Evolutionary conservation across 371 early-diverging fungal genomes (phyloP), one percentile per base, ranked within the genome.

Genomic region (Actinomucor elegans): DNA sequence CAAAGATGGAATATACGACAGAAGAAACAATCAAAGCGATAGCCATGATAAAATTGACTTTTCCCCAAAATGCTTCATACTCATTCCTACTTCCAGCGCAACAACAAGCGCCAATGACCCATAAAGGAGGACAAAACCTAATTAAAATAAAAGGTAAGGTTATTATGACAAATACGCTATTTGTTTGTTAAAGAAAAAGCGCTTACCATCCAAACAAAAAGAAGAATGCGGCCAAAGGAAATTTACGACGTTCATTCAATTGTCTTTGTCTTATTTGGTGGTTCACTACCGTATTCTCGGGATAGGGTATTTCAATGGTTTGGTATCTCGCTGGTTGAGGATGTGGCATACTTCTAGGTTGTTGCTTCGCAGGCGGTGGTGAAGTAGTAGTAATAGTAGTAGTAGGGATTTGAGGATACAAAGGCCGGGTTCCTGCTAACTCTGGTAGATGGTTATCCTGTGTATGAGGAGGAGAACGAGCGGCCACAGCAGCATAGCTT

Each of bases 41-140:
- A 5, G 57, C 52, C 59, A 64, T 59, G 15, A 59, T 32, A 41
- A 64, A 59, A 36, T 64, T 64, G 6, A 51, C 55, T 43, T 59
- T 64, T 5, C 59, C 59, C 64, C 64, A 64, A 37, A 59, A 64
- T 0, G 64, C 40, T 42, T 64, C 64, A 47, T 59, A 64, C 10
- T 43, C 24, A 47, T 64, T 59, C 26, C 59, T 34, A 55, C 64
- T 64, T 32, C 52, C 51, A 7, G 59, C 48, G 51, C 64, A 64
- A 20, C 64, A 64, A 43, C 64, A 64, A 27, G 64, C 64, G 15
- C 64, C 64, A 47, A 64, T 49, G 8, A 64, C 50, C 64, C 64
- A 64, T 36, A 64, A 32, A 11, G 56, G 64, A 12, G 64, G 64
- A 15, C 54, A 64, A 21, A 64, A 42, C 40, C 61, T 61, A 51